Base-by-base conservation (phyloP, 192 early-diverging fungal species). In the Linnemannia exigua region DNA sequence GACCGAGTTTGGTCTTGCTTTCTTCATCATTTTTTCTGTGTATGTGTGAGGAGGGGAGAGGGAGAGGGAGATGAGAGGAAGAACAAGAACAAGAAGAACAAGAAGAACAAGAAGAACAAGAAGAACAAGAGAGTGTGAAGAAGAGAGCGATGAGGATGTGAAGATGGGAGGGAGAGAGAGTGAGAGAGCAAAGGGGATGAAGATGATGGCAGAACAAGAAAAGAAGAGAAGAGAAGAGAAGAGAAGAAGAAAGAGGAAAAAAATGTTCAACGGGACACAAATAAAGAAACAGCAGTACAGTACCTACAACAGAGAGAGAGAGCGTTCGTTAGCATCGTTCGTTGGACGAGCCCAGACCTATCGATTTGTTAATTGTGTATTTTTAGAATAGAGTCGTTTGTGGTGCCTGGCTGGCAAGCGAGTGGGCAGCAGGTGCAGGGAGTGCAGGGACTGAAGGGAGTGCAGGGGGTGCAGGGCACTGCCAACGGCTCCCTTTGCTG, bases 1-100 rank as follows among this genome's bases (percentile, higher is more conserved):
- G 50, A 80, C 78, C 17, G 84, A 86, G 41, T 74, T 86, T 22
- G 84, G 84, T 76, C 84, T 80, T n/a, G 78, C 14, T 33, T 86
- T 86, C 63, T 80, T 86, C 84, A 80, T 86, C 17, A 48, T 75
- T 5, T 22, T 37, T 1, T 51, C 44, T 38, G 20, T 77, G 46
- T 5, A 58, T 50, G 54, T 25, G 72, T 28, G 5, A 47, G 67
- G 67, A 54, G 6, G 17, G 22, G n/a, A 44, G 51, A 35, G 33
- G 1, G 58, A 33, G 54, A 25, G 31, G n/a, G n/a, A n/a, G n/a
- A n/a, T n/a, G n/a, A n/a, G n/a, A n/a, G n/a, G n/a, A n/a, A n/a
- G n/a, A n/a, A n/a, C n/a, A n/a, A n/a, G n/a, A n/a, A n/a, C n/a
- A 36, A 44, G 41, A 3, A 54, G 35, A 54, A 38, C 14, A 70